A percentile compares a stretch with the other conserved stretches of the same genome.
Evolutionary conservation across 345 rosid genomes (phyloP).

Genomic region (Theobroma cacao): DNA sequence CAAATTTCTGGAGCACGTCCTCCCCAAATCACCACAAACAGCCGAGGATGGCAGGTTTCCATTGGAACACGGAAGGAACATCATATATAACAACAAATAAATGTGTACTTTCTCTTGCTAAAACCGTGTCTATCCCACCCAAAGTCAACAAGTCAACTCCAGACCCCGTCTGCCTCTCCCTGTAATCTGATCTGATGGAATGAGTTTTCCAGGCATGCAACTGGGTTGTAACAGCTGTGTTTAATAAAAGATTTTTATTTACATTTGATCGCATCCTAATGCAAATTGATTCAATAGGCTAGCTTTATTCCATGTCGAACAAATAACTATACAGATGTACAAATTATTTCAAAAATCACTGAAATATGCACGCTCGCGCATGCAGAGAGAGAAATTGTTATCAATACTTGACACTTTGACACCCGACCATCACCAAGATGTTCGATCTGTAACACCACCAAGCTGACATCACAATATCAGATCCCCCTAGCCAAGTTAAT

Average conservation of each 20-base stretch:
- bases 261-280: background rate
- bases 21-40: background rate
- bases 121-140: too few relatives aligned
- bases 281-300: background rate
- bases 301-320: conserved; percentile 1
- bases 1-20: background rate
- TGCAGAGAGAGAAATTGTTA: background rate
- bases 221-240: too few relatives aligned
- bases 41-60: too few relatives aligned
- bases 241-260: background rate
- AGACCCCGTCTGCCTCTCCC: too few relatives aligned
- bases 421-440: background rate
- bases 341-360: background rate
- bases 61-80: too few relatives aligned
- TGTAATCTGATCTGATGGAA: too few relatives aligned
- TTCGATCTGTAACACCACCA: background rate
- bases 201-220: too few relatives aligned
- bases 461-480: background rate
- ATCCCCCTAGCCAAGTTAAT: background rate
- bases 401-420: background rate
- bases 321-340: conserved; percentile 4
- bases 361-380: background rate
- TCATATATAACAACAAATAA: too few relatives aligned
- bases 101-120: too few relatives aligned
- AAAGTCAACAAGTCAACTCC: too few relatives aligned